A percentile compares a stretch with the other conserved stretches of the same genome.
These are phyloP conservation scores for Sporothrix humicola DNA, from an alignment of 2,329 filamentous ascomycete genomes.

Conservation along the genomic window DNA sequence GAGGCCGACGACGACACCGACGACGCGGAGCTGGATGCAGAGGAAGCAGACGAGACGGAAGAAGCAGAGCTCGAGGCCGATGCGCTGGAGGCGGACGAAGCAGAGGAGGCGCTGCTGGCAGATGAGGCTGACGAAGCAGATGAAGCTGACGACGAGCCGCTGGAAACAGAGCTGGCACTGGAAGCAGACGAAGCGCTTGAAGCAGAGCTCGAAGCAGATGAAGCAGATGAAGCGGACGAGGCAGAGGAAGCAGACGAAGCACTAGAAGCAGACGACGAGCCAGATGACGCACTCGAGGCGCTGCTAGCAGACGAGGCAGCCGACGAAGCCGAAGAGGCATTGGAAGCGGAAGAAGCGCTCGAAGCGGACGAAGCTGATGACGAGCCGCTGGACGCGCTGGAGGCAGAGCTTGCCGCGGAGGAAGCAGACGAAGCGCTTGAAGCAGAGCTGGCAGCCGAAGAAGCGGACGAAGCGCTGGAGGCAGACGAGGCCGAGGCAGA, in stretches of 20 bases:
- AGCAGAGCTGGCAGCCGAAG: background rate
- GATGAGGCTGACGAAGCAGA: constrained; percentile 19
- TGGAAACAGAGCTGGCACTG: background rate
- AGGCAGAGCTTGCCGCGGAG: background rate
- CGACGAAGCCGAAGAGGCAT: background rate
- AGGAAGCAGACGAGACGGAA: constrained; percentile 20
- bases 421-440: background rate
- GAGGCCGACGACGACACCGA: constrained; percentile 13
- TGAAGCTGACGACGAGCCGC: constrained; percentile 6
- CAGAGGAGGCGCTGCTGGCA: background rate
- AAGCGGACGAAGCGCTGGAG: background rate
- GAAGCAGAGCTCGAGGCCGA: background rate
- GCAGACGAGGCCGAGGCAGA: background rate
- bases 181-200: no score
- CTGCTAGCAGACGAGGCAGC: background rate
- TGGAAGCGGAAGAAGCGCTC: constrained; percentile 5
- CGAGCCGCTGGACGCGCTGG: background rate
- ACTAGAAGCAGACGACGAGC: background rate
- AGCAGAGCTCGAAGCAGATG: constrained; percentile 17
- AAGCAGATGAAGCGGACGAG: background rate
- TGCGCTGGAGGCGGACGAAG: background rate
- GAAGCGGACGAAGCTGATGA: background rate
- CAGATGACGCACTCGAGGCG: background rate
- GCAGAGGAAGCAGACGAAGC: background rate
- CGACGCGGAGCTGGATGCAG: constrained; percentile 1